Conservation (phyloP, 805 yeast genomes). For the Cyberlindnera xylosilytica region DNA sequence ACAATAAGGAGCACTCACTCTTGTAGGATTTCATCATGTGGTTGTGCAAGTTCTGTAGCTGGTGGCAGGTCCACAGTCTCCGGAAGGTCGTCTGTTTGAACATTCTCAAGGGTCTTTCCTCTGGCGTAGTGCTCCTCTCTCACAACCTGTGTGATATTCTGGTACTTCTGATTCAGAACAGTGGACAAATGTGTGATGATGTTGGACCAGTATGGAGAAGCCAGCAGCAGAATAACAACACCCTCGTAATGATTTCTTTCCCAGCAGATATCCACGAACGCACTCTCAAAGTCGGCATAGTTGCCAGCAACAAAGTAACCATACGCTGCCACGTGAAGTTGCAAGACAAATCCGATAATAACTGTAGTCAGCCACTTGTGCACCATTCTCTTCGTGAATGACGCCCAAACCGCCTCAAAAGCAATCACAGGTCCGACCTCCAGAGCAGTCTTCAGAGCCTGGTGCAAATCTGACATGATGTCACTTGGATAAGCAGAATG, state of each 20-base stretch:
- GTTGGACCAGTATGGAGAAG: slow-evolving; percentile 3
- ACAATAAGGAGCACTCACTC: too few species aligned
- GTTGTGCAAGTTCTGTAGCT: too few species aligned
- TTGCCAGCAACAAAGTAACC: not conserved
- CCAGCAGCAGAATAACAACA: not conserved
- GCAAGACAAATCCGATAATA: not conserved
- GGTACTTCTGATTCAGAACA: slow-evolving; percentile 5
- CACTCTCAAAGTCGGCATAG: too few species aligned
- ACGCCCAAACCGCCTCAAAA: slow-evolving; percentile 1
- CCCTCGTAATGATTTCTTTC: too few species aligned
- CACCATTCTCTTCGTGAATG: not conserved
- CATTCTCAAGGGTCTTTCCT: slow-evolving; percentile 49
- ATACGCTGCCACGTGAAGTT: not conserved
- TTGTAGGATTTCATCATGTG: too few species aligned
- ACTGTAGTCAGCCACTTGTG: not conserved
- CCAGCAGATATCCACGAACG: too few species aligned
- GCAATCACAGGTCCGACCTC: slow-evolving; percentile 2
- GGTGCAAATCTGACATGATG: not conserved
- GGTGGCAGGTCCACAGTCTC: not conserved
- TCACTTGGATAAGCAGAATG: not conserved
- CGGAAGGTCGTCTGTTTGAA: not conserved
- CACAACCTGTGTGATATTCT: slow-evolving; percentile 40
- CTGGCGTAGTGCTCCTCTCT: slow-evolving; percentile 55
- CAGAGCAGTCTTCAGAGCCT: not conserved
- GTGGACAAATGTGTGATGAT: not conserved